Evolutionary conservation across 2,329 filamentous ascomycete genomes (phyloP), one percentile per base, ranked within the genome.

Genomic region (Colletotrichum sp.): DNA sequence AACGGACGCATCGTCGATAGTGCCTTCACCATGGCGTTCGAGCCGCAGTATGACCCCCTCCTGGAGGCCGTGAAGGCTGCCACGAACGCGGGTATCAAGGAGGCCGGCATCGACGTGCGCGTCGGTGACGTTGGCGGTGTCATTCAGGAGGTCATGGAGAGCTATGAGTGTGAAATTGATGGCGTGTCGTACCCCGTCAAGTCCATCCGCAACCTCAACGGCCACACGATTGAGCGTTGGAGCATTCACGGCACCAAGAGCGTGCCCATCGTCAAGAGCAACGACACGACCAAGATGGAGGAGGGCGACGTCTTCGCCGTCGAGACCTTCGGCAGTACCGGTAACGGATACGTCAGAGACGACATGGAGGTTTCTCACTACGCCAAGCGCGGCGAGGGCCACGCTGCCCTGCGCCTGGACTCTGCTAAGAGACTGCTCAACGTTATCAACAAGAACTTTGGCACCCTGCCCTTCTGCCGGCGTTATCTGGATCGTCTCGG

Each of bases 371-470:
- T 93, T 21, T 98, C 95, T 59, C 96, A 98, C 85, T 99, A 98
- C 81, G 96, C 95, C 62, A 93, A 94, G 84, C 89, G 91, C 77
- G 85, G 88, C 39, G 94, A 98, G 83, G 93, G 93, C 6, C 95
- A 95, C 82, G 93, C 95, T 9, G 92, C 95, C 75, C 88, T 98
- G 76, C 92, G 95, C 67, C 88, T 98, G 66, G 92, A 93, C 59
- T 98, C 95, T 62, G 96, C 96, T 75, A 97, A 96, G 88, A 94
- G 93, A 72, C 89, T 99, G 72, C 89, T 98, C 79, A 97, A 91
- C 81, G 94, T 95, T 36, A 98, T 99, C 85, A 97, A 95, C 87
- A 98, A 98, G 90, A 98, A 98, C 86, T 99, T 98, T 84, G 95
- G 95, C 79, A 98, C 96, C 2, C 86, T 99, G 80, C 96, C 96